Base-by-base conservation (phyloP, 345 rosid genomes). In the Citrus inodora region DNA sequence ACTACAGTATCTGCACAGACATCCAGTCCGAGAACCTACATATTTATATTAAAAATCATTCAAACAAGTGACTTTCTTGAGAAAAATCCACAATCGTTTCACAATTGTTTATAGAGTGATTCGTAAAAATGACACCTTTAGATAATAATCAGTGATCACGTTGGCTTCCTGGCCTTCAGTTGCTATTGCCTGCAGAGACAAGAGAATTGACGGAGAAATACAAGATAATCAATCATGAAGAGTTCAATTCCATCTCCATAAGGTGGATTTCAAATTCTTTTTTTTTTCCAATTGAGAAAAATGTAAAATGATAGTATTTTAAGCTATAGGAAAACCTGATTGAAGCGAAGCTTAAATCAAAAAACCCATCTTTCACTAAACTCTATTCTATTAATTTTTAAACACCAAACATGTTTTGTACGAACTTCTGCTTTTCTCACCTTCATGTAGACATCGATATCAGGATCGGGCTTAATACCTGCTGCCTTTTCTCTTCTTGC, bases 371-470 rank as follows among this genome's bases (percentile, higher is more conserved):
- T 10, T 42, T 42, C 14, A 42, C 48, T 42, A 42, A 42, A 42
- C 11, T 42, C 13, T 42, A 3, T 42, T 42, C 4, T 42, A 42
- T 2, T 10, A 16, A 28, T 5, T 63, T 14, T 1, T 28, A 28
- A 63, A 1, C 30, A 8, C 19, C 0, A 30, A 7, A 63, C 19
- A 14, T 28, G 3, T 63, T 35, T 32, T 58, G 25, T 9, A 14
- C 5, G 51, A 46, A 14, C 19, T 70, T 42, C 37, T 13, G 13
- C 46, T 25, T 27, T 19, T 33, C 30, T 80, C 35, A 86, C 92
- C 89, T 90, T 93, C 94, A 90, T 88, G 89, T 82, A 93, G 70
- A 93, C 82, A 83, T 91, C 97, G 68, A 92, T 58, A 82, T 93
- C 96, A 60, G 85, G 87, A 86, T 93, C 94, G 35, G 98, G 98